Evolutionary conservation across 2,329 filamentous ascomycete species (phyloP).

Genomic region (Aspergillus neoniger): DNA sequence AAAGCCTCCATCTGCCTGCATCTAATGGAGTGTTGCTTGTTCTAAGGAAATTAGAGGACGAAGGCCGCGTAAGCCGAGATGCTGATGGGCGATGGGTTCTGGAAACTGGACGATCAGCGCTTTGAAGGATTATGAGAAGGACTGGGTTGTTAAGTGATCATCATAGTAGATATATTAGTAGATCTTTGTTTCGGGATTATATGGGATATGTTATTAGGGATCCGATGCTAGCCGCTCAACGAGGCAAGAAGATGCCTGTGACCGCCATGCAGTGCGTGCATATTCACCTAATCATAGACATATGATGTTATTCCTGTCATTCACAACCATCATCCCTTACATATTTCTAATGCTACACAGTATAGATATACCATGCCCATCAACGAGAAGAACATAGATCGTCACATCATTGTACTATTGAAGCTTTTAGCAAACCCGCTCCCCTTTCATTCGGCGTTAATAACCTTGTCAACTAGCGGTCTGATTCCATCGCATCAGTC

Average conservation of each 20-base stretch:
- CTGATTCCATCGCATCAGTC: no score
- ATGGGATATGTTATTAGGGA: not conserved
- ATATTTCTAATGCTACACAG: no score
- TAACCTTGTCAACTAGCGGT: no score
- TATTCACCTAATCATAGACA: not conserved
- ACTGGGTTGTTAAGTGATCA: not conserved
- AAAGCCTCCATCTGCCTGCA: conserved; percentile 73
- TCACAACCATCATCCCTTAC: no score
- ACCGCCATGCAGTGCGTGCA: not conserved
- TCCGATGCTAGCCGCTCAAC: not conserved
- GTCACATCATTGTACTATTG: no score
- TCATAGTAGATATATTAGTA: not conserved
- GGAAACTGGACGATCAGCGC: conserved; percentile 29
- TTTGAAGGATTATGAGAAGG: conserved; percentile 26
- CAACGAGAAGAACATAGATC: no score
- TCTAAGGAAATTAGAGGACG: conserved; percentile 72
- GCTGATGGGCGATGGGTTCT: conserved; percentile 33
- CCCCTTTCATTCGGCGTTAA: no score
- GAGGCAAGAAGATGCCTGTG: not conserved
- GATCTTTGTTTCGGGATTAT: no score
- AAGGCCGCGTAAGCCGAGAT: conserved; percentile 63
- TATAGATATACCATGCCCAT: no score
- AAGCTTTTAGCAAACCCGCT: no score
- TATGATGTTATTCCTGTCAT: no score
- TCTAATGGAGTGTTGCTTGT: conserved; percentile 76